A percentile compares a stretch with the other conserved stretches of the same genome.
Evolutionary conservation across 2,329 filamentous ascomycete genomes (phyloP).

Genomic region (Thermomyces lanuginosus): DNA sequence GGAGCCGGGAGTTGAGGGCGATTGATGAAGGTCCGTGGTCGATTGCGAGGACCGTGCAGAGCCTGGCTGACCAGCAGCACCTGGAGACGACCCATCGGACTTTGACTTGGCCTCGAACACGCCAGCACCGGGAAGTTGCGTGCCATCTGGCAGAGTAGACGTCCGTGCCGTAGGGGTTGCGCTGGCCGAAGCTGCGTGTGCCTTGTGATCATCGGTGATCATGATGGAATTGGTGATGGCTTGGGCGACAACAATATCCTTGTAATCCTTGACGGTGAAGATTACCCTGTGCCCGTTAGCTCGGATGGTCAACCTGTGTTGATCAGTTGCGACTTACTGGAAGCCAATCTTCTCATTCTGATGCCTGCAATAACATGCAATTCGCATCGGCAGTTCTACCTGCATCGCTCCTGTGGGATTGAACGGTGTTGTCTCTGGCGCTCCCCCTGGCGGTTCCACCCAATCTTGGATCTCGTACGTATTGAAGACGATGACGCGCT

Average conservation of each 20-base stretch:
- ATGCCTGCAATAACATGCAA: constrained; percentile 92
- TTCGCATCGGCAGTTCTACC: constrained; percentile 80
- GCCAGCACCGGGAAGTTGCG: constrained; percentile 27
- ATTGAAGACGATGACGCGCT: constrained; percentile 80
- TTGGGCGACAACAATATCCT: constrained; percentile 64
- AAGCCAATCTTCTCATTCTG: constrained; percentile 89
- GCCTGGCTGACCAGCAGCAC: constrained; percentile 18
- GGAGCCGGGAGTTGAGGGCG: constrained; percentile 22
- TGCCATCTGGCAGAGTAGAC: constrained; percentile 21
- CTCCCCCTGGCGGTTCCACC: constrained; percentile 45
- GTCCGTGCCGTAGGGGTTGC: constrained; percentile 17
- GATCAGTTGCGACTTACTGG: constrained; percentile 28
- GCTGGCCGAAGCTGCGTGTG: constrained; percentile 38
- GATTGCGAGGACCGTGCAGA: constrained; percentile 44
- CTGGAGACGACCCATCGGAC: constrained; percentile 16
- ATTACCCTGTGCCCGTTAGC: constrained; percentile 45
- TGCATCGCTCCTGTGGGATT: constrained; percentile 48
- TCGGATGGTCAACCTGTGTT: no score
- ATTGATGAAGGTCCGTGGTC: constrained; percentile 44
- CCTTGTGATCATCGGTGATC: constrained; percentile 97
- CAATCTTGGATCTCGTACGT: constrained; percentile 75
- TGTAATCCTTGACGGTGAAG: constrained; percentile 76
- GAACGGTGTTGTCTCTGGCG: constrained; percentile 23
- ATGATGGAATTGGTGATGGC: constrained; percentile 76
- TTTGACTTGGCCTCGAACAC: constrained; percentile 25